Evolutionary conservation across 306 rosid species (phyloP), one percentile per base, ranked within the genome.

Genomic region (Delonix regia): DNA sequence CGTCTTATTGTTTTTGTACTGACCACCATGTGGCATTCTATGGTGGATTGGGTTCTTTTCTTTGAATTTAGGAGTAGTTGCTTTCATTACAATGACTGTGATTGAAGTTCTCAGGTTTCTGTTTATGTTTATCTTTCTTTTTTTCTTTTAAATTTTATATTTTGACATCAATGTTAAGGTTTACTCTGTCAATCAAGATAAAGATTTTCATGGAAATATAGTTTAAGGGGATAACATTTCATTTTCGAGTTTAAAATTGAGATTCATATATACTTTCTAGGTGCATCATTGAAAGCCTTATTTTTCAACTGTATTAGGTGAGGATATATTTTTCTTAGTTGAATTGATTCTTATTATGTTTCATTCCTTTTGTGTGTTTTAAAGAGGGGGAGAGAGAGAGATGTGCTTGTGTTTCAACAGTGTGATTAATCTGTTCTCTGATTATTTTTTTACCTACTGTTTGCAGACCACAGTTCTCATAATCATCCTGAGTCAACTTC

Each of bases 401-500:
- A 28, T 52, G 52, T 52, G 14, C 27, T 39, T 39, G 24, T 12
- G 36, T 41, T 38, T 60, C 60, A 45, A 60, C 19, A 22, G 67
- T 44, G 68, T 49, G 15, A 28, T 30, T 42, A 16, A n/a, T 30
- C 69, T 10, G 19, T 48, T 48, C 7, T 48, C 19, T 48, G 21
- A 48, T 48, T 16, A 16, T 13, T 15, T 48, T 66, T 72, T 74
- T 57, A 69, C 84, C 65, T 52, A 77, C 57, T 56, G 13, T 63
- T 82, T 69, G 74, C 92, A 94, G 97, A 90, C 66, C 77, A 69
- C 38, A 28, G 75, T 77, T 85, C 87, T 87, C 85, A 83, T 53
- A 45, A 81, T 60, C 86, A 82, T 69, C 93, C 92, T 34, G 88
- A 83, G 74, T 89, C 92, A 19, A 85, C 87, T 80, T 87, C 89